phyloP scores from a whole-genome alignment of 495 filamentous ascomycete species.

The Aspergillus steynii region DNA sequence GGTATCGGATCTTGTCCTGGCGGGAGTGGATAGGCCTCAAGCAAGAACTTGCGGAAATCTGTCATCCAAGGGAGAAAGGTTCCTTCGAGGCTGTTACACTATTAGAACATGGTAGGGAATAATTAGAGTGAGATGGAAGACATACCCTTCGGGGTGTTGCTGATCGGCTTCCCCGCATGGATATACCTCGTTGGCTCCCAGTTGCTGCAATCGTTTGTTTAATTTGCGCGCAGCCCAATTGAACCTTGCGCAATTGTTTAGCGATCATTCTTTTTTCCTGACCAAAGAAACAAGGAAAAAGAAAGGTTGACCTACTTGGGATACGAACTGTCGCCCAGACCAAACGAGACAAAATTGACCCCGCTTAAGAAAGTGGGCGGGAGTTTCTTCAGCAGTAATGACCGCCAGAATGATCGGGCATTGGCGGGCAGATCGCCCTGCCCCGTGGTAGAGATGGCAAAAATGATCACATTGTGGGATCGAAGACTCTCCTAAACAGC shows the following conservation, averaged over 20 bases:
- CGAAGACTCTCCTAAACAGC: slow-evolving; percentile 42
- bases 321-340: slow-evolving; percentile 93
- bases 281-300: neutral
- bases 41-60: slow-evolving; percentile 61
- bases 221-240: slow-evolving; percentile 92
- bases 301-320: slow-evolving; percentile 58
- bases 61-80: slow-evolving; percentile 77
- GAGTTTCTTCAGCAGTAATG: slow-evolving; percentile 74
- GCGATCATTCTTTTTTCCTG: neutral
- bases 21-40: slow-evolving; percentile 69
- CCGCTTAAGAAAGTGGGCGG: slow-evolving; percentile 64
- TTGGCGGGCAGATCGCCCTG: slow-evolving; percentile 92
- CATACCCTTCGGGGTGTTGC: slow-evolving; percentile 87
- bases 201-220: slow-evolving; percentile 77
- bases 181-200: slow-evolving; percentile 78
- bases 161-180: slow-evolving; percentile 86
- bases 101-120: slow-evolving; percentile 13
- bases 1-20: slow-evolving; percentile 67
- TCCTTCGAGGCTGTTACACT: slow-evolving; percentile 66
- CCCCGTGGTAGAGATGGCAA: slow-evolving; percentile 88
- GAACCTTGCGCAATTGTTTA: slow-evolving; percentile 57
- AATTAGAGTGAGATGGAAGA: slow-evolving; percentile 8
- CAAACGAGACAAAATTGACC: slow-evolving; percentile 80
- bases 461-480: slow-evolving; percentile 64
- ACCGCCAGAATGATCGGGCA: slow-evolving; percentile 78